Evolutionary conservation across 164 flowering plant species (phyloP).

Genomic region (Magnolia kwangsiensis): DNA sequence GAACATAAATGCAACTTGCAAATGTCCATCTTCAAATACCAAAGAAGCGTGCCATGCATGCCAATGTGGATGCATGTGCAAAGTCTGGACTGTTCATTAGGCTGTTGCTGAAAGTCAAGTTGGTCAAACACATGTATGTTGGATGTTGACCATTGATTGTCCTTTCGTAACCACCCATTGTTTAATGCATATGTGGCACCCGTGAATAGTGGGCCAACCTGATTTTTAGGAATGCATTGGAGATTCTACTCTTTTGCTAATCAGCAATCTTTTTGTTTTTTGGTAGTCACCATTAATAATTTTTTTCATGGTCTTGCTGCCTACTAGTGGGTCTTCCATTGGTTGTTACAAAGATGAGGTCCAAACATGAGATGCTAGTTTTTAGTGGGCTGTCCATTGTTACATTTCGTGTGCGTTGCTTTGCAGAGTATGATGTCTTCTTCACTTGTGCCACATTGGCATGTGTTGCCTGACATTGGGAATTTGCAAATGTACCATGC

Average conservation of each 20-base stretch:
- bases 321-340: neutral
- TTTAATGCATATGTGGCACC: too few species aligned
- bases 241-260: too few species aligned
- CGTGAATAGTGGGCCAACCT: too few species aligned
- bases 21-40: too few species aligned
- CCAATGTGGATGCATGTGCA: too few species aligned
- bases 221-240: too few species aligned
- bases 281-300: neutral
- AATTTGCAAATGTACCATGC: neutral
- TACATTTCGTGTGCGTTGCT: neutral
- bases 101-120: neutral
- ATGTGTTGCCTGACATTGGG: neutral
- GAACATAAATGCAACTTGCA: too few species aligned
- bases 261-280: neutral
- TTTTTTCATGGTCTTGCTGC: neutral
- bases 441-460: neutral
- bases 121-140: too few species aligned
- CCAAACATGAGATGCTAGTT: neutral
- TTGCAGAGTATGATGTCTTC: neutral
- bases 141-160: too few species aligned
- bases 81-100: neutral
- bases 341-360: neutral
- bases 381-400: neutral
- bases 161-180: too few species aligned
- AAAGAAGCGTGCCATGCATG: neutral